These are phyloP conservation scores for Candida loeiensis DNA, from an alignment of 805 yeast genomes.

Conservation along the genomic window DNA sequence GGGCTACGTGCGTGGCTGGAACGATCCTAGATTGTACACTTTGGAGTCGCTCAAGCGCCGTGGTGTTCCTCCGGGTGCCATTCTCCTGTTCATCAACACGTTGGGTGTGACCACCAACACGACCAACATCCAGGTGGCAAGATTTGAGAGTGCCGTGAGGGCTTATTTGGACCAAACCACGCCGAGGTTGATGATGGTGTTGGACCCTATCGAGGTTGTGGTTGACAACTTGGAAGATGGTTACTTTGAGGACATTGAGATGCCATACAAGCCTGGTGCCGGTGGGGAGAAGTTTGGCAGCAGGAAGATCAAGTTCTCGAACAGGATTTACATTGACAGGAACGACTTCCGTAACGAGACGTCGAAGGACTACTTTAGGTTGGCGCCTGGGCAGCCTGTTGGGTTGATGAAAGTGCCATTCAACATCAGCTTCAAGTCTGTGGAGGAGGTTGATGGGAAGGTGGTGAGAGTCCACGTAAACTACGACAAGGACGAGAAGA, in stretches of 20 bases:
- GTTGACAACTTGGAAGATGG: conserved; percentile 79
- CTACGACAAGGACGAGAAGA: conserved; percentile 67
- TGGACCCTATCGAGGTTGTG: conserved; percentile 80
- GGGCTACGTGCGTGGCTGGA: conserved; percentile 89
- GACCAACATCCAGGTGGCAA: conserved; percentile 81
- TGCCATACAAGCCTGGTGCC: conserved; percentile 89
- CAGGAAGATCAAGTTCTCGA: conserved; percentile 71
- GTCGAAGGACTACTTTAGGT: conserved; percentile 77
- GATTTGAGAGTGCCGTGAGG: conserved; percentile 90
- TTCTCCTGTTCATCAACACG: conserved; percentile 86
- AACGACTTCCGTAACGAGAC: conserved; percentile 69
- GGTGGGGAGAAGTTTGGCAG: conserved; percentile 53
- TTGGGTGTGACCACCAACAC: conserved; percentile 95
- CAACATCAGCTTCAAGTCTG: conserved; percentile 67
- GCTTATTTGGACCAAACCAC: conserved; percentile 83
- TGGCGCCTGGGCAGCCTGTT: conserved; percentile 91
- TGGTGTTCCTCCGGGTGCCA: conserved; percentile 99
- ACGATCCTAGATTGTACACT: conserved; percentile 95
- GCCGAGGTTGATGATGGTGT: conserved; percentile 91
- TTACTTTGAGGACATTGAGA: conserved; percentile 61
- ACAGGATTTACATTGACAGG: conserved; percentile 78
- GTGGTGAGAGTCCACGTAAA: conserved; percentile 71
- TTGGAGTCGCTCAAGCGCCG: conserved; percentile 93
- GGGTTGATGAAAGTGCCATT: conserved; percentile 90
- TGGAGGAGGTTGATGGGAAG: conserved; percentile 59